Evolutionary conservation across 2,329 filamentous ascomycete species (phyloP).

Genomic region (Botrytis galanthina): DNA sequence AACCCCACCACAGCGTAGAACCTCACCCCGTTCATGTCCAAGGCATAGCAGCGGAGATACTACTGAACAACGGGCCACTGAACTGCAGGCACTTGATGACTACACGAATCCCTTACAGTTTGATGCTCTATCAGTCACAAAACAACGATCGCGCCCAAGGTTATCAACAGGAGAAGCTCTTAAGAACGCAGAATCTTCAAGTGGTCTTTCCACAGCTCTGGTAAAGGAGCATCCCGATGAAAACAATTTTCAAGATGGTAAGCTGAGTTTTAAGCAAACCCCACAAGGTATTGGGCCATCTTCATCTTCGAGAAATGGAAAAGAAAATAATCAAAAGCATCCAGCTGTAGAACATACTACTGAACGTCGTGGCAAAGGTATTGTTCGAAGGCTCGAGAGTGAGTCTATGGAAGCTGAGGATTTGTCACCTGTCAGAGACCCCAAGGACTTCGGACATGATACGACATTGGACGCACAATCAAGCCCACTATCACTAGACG

Average conservation of each 20-base stretch:
- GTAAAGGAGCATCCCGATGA: constrained; percentile 19
- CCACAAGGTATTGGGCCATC: not conserved
- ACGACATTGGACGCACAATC: not conserved
- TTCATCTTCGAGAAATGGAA: not conserved
- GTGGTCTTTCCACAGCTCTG: constrained; percentile 16
- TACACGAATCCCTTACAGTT: not conserved
- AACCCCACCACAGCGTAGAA: constrained; percentile 39
- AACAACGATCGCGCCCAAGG: constrained; percentile 24
- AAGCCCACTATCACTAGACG: not conserved
- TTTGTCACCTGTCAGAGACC: not conserved
- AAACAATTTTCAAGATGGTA: not conserved
- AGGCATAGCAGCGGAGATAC: not conserved
- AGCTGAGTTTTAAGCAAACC: not conserved
- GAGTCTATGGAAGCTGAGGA: not conserved
- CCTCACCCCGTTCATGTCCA: constrained; percentile 17
- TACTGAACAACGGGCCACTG: not conserved
- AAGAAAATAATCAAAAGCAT: not conserved
- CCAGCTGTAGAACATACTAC: not conserved
- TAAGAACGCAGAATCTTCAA: constrained; percentile 11
- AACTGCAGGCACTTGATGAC: not conserved
- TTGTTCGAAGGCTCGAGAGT: constrained; percentile 8
- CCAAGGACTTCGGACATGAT: not conserved
- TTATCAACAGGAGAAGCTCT: constrained; percentile 4
- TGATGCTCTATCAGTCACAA: constrained; percentile 30
- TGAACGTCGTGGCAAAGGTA: not conserved